Evolutionary conservation across 2,329 filamentous ascomycete species (phyloP).

Genomic region (Pleoardoris graminearum): DNA sequence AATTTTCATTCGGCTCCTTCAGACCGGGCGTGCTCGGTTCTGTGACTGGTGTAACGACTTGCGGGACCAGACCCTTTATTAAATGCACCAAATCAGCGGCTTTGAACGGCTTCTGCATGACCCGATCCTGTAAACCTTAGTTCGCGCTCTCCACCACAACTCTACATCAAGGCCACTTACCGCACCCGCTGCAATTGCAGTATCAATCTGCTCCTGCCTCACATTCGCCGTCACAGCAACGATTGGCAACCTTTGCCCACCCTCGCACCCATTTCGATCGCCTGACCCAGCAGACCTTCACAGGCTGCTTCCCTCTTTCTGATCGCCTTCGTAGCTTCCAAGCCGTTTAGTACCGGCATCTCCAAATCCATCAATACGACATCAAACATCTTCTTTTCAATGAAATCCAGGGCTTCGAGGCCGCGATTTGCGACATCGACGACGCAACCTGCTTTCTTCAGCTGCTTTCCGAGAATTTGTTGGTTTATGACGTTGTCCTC

Average conservation of each 20-base stretch:
- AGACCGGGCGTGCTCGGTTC: slow-evolving; percentile 10
- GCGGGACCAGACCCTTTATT: slow-evolving; percentile 39
- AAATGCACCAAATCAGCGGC: slow-evolving; percentile 38
- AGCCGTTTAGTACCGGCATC: slow-evolving; percentile 59
- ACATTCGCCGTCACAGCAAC: slow-evolving; percentile 47
- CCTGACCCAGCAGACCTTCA: slow-evolving; percentile 19
- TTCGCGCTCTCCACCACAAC: slow-evolving; percentile 2
- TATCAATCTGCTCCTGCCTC: slow-evolving; percentile 40
- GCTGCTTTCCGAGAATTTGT: slow-evolving; percentile 41
- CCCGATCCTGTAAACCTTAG: slow-evolving; percentile 26
- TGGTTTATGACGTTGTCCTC: slow-evolving; percentile 49
- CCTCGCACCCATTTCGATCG: slow-evolving; percentile 23
- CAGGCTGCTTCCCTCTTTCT: slow-evolving; percentile 50
- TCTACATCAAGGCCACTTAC: slow-evolving; percentile 19
- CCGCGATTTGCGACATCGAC: slow-evolving; percentile 43
- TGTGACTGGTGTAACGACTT: slow-evolving; percentile 16
- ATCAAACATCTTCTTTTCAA: slow-evolving; percentile 36
- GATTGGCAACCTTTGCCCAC: slow-evolving; percentile 30
- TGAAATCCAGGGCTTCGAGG: slow-evolving; percentile 39
- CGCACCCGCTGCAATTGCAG: slow-evolving; percentile 40
- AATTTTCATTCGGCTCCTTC: not conserved
- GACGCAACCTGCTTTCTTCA: slow-evolving; percentile 38
- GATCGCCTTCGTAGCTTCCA: slow-evolving; percentile 51
- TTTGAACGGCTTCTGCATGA: slow-evolving; percentile 45
- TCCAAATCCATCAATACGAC: slow-evolving; percentile 55